Evolutionary conservation across 768 basidiomycete genomes (phyloP).

Genomic region (Lentinula raphanica): DNA sequence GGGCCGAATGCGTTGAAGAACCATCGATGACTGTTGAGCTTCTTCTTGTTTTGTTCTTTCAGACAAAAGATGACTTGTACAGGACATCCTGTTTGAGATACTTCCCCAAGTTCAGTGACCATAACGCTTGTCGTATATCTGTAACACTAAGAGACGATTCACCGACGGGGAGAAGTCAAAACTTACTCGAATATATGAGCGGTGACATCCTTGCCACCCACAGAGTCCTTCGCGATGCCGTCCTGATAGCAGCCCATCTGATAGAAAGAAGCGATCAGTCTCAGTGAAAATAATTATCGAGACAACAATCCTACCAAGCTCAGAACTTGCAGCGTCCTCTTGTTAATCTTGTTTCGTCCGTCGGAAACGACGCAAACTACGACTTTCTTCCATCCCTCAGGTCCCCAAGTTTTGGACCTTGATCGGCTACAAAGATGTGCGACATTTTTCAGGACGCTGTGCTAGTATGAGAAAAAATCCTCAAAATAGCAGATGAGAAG

Average conservation of each 20-base stretch:
- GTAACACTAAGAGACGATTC: not conserved
- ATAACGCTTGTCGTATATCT: slow-evolving; percentile 78
- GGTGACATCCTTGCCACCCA: slow-evolving; percentile 85
- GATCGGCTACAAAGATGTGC: slow-evolving; percentile 69
- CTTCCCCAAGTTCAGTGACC: slow-evolving; percentile 76
- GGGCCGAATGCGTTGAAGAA: slow-evolving; percentile 97
- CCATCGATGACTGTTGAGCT: slow-evolving; percentile 93
- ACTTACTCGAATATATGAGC: slow-evolving; percentile 90
- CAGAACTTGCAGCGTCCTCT: slow-evolving; percentile 85
- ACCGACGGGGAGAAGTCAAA: not conserved
- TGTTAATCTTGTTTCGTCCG: slow-evolving; percentile 82
- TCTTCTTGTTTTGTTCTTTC: slow-evolving; percentile 97
- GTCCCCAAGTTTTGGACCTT: slow-evolving; percentile 78
- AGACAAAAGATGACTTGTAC: slow-evolving; percentile 88
- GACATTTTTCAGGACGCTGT: slow-evolving; percentile 81
- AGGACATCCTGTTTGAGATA: slow-evolving; percentile 68
- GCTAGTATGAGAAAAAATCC: not conserved
- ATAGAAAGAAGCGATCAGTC: not conserved
- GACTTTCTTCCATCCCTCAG: slow-evolving; percentile 86
- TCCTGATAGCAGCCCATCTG: slow-evolving; percentile 88
- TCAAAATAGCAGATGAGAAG: not conserved
- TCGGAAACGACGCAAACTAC: slow-evolving; percentile 87
- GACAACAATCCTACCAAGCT: slow-evolving; percentile 46
- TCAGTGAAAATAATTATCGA: slow-evolving; percentile 7
- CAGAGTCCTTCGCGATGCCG: slow-evolving; percentile 84